Percentiles rank a stretch among this genome's conserved stretches.
phyloP scores from a whole-genome alignment of 2,329 filamentous ascomycete species.

The Dothiorella sarmentorum region DNA sequence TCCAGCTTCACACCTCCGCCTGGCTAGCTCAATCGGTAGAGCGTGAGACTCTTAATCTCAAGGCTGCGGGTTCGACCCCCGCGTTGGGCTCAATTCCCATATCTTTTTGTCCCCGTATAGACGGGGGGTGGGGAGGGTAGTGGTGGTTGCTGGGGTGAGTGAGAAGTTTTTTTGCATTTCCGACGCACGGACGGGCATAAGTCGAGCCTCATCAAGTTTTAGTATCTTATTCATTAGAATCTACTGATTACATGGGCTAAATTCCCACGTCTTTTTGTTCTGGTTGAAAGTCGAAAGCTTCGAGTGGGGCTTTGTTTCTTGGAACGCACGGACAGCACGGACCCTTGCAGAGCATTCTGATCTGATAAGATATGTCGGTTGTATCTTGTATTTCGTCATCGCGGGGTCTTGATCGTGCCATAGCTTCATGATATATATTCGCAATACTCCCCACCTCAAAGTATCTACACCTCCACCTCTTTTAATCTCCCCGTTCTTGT shows the following conservation, averaged over 20 bases:
- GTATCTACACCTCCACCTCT: not conserved
- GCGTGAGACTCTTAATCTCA: conserved; percentile 39
- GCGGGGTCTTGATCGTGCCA: conserved; percentile 7
- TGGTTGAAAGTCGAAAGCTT: too few species aligned
- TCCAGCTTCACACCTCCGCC: not conserved
- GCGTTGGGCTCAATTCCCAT: conserved; percentile 19
- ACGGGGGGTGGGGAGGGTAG: not conserved
- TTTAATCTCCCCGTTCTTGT: too few species aligned
- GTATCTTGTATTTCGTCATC: conserved; percentile 10
- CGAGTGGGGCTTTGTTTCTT: too few species aligned
- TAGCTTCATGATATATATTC: not conserved
- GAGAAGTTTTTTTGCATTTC: not conserved
- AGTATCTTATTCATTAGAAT: too few species aligned
- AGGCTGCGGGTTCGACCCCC: conserved; percentile 19
- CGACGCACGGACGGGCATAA: too few species aligned
- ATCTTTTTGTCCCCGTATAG: not conserved
- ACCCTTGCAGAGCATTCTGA: too few species aligned
- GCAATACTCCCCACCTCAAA: not conserved
- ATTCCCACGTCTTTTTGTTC: too few species aligned
- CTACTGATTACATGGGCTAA: too few species aligned
- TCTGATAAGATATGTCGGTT: not conserved
- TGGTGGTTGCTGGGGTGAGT: not conserved
- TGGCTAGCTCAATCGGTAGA: conserved; percentile 38
- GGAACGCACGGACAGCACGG: too few species aligned
- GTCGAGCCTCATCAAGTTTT: too few species aligned